Conservation (phyloP, 495 filamentous ascomycete genomes). For the Jackrogersella multiformis region DNA sequence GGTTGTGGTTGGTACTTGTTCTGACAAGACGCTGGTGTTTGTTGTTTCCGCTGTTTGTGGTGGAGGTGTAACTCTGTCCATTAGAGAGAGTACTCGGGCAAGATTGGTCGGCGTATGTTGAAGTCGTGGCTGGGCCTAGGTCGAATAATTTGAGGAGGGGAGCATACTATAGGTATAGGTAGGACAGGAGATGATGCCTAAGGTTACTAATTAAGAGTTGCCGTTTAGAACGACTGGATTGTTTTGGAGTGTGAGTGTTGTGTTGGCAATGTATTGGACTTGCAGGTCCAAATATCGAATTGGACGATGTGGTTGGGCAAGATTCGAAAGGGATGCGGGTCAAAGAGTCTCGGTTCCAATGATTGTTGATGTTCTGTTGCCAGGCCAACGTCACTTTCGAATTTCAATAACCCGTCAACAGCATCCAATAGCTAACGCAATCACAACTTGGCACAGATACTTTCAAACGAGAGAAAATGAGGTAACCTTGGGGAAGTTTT, state of each 20-base stretch:
- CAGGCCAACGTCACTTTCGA: slow-evolving; percentile 22
- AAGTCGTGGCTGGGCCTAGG: slow-evolving; percentile 43
- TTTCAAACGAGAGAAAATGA: neutral
- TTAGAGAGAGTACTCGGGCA: slow-evolving; percentile 50
- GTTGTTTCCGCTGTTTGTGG: slow-evolving; percentile 24
- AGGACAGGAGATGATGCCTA: neutral
- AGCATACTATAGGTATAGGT: neutral
- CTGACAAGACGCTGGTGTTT: slow-evolving; percentile 3
- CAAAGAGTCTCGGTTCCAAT: slow-evolving; percentile 3
- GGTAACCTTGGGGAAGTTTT: too few relatives aligned
- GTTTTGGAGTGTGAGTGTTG: slow-evolving; percentile 23
- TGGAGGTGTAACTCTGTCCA: slow-evolving; percentile 41
- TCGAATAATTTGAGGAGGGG: slow-evolving; percentile 36
- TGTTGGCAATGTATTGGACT: slow-evolving; percentile 26
- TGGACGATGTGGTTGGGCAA: slow-evolving; percentile 30
- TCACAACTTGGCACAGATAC: slow-evolving; percentile 17
- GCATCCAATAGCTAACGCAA: slow-evolving; percentile 14
- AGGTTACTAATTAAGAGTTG: slow-evolving; percentile 2
- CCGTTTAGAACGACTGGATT: neutral
- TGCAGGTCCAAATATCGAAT: slow-evolving; percentile 33
- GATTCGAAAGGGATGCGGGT: slow-evolving; percentile 30
- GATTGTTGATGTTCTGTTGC: slow-evolving; percentile 38
- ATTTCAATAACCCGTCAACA: neutral
- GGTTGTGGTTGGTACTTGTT: slow-evolving; percentile 7
- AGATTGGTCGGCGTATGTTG: slow-evolving; percentile 54